A percentile compares a stretch with the other conserved stretches of the same genome.
Evolutionary conservation across 495 filamentous ascomycete species (phyloP).

Genomic region (Staphylotrichum longicolle): DNA sequence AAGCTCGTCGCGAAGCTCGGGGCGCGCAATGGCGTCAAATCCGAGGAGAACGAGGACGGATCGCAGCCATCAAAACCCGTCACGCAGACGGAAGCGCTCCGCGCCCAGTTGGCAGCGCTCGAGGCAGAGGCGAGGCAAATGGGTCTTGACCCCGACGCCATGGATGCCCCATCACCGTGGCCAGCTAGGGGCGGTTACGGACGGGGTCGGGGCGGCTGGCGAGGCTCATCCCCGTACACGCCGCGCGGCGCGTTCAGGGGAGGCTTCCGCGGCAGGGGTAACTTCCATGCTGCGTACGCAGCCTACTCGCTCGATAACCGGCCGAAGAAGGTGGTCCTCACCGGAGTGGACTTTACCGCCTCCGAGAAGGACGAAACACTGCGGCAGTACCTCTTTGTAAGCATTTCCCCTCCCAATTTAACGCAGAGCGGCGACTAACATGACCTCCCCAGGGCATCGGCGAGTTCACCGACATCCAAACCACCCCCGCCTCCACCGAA

Average conservation of each 20-base stretch:
- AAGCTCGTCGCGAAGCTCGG: slow-evolving; percentile 54
- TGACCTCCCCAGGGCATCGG: slow-evolving; percentile 62
- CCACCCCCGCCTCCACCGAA: slow-evolving; percentile 57
- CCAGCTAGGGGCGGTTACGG: slow-evolving; percentile 37
- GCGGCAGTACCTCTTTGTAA: slow-evolving; percentile 81
- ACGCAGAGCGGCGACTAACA: slow-evolving; percentile 26
- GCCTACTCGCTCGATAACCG: slow-evolving; percentile 85
- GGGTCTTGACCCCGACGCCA: slow-evolving; percentile 62
- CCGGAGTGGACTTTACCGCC: slow-evolving; percentile 63
- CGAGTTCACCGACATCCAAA: slow-evolving; percentile 75
- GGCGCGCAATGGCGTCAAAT: slow-evolving; percentile 48
- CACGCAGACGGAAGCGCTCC: slow-evolving; percentile 55
- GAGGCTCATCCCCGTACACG: slow-evolving; percentile 38
- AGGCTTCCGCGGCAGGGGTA: slow-evolving; percentile 59
- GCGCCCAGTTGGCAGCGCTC: slow-evolving; percentile 75
- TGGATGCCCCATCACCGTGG: slow-evolving; percentile 43
- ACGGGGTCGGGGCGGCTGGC: slow-evolving; percentile 48
- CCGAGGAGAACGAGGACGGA: slow-evolving; percentile 25
- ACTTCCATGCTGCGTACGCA: slow-evolving; percentile 53
- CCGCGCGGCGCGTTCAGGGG: slow-evolving; percentile 46
- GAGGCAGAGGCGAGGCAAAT: slow-evolving; percentile 81
- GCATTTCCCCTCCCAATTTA: slow-evolving; percentile 27
- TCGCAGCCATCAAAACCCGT: slow-evolving; percentile 29
- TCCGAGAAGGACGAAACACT: slow-evolving; percentile 77
- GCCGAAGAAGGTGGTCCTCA: slow-evolving; percentile 71